Evolutionary conservation across 169 alveolate genomes (phyloP), one percentile per base, ranked within the genome.

Genomic region (Eimeria nieschulzi): DNA sequence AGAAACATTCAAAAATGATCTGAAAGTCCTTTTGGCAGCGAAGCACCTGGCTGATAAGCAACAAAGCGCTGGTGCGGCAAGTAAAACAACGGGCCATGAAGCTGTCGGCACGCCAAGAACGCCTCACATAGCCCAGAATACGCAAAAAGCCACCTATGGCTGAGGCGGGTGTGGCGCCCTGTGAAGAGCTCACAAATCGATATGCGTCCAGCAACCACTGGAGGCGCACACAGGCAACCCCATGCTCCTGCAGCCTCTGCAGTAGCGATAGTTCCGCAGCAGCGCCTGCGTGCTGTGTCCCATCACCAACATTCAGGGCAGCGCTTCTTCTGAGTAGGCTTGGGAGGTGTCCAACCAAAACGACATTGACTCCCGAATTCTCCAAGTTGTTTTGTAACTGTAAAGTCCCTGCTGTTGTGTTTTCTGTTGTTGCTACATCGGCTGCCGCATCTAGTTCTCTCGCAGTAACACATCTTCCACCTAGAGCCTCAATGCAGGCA

Each of bases 161-260:
- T 33, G 46, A 33, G 46, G 46, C 46, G 3, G 46, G 46, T 33
- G 46, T 33, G 46, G 46, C 46, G 46, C 6, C 46, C 0, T 33
- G 46, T 33, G 46, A 33, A 33, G 46, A 25, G 26, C 88, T 82
- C 63, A 82, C 88, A 26, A 61, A 61, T 56, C 78, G 53, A 33
- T 82, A 82, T 0, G 88, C 75, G 23, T 82, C 88, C 21, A 82
- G 26, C 9, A 82, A 76, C 88, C 88, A 82, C 88, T 82, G 76
- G 53, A 59, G 64, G 59, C 53, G 78, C 25, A 82, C 76, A n/a
- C 88, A 82, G 19, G 88, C 72, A 63, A 82, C 54, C 39, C 88
- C 66, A 51, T 15, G 88, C 39, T 33, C 64, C 88, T 82, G 88
- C 76, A 82, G 63, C 78, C 39, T 26, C 33, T 13, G 54, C 78